These are phyloP conservation scores for Diaporthe aspalathi DNA, from an alignment of 2,329 filamentous ascomycete species.

Conservation along the genomic window DNA sequence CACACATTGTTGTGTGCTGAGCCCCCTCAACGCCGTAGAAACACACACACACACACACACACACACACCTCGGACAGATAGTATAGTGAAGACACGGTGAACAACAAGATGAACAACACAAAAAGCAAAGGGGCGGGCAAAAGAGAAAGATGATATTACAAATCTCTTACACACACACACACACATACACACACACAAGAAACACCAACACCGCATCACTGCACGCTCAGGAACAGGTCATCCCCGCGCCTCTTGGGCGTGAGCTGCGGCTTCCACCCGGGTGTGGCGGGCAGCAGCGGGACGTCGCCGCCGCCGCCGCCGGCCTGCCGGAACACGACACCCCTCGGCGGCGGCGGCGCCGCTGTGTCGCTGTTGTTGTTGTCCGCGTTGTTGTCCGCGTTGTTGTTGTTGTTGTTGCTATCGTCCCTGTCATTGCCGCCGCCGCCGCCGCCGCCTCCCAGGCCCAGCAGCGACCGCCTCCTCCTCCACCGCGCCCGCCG, in stretches of 20 bases:
- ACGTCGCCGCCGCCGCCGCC: no score
- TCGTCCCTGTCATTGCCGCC: not conserved
- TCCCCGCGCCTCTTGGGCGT: constrained; percentile 76
- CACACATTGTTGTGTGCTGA: no score
- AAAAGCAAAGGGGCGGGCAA: no score
- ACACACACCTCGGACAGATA: not conserved
- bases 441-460: not conserved
- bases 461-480: constrained; percentile 15
- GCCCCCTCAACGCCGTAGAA: not conserved
- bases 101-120: no score
- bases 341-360: not conserved
- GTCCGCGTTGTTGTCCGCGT: no score
- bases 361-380: no score
- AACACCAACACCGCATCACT: constrained; percentile 47
- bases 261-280: constrained; percentile 72
- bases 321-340: no score
- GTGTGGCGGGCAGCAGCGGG: constrained; percentile 57
- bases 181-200: no score
- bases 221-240: constrained; percentile 71
- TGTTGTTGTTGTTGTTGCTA: no score
- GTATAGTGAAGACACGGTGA: not conserved
- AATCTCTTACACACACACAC: no score
- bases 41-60: no score
- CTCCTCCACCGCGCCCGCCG: constrained; percentile 45
- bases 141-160: not conserved